Percentiles rank a stretch among this genome's conserved stretches.
Evolutionary conservation across 1,284 basidiomycete species (phyloP).

Genomic region (Rhodofomes roseus): DNA sequence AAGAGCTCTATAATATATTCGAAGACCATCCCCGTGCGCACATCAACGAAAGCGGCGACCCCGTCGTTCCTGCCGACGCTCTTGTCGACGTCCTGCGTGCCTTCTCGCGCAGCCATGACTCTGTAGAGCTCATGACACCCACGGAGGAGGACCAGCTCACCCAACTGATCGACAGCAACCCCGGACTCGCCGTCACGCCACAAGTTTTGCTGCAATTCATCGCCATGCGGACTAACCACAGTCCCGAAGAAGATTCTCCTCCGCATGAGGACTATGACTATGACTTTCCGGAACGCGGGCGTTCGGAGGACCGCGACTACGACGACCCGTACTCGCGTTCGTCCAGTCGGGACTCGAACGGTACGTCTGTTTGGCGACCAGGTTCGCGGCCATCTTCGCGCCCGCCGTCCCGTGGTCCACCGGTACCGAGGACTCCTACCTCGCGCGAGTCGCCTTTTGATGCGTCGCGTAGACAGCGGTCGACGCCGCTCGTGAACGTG

Average conservation of each 20-base stretch:
- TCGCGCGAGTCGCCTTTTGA: slow-evolving; percentile 58
- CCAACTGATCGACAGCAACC: slow-evolving; percentile 50
- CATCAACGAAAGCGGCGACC: slow-evolving; percentile 51
- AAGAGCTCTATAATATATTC: slow-evolving; percentile 63
- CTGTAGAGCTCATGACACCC: slow-evolving; percentile 52
- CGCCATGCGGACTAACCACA: slow-evolving; percentile 50
- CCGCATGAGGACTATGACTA: slow-evolving; percentile 14
- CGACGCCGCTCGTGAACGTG: slow-evolving; percentile 48
- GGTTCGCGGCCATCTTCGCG: slow-evolving; percentile 31
- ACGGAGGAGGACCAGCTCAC: slow-evolving; percentile 58
- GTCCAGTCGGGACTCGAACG: slow-evolving; percentile 51
- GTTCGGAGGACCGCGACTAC: slow-evolving; percentile 34
- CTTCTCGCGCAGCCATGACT: slow-evolving; percentile 54
- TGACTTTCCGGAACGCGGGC: slow-evolving; percentile 18
- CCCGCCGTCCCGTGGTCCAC: slow-evolving; percentile 22
- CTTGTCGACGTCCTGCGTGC: slow-evolving; percentile 62
- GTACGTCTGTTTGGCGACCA: slow-evolving; percentile 35
- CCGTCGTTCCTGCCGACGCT: slow-evolving; percentile 61
- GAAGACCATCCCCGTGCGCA: slow-evolving; percentile 54
- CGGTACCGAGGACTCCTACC: slow-evolving; percentile 41
- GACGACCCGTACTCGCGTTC: slow-evolving; percentile 43
- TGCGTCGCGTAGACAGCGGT: slow-evolving; percentile 56
- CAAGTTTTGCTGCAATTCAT: slow-evolving; percentile 62
- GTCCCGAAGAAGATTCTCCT: slow-evolving; percentile 31
- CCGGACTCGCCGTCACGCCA: slow-evolving; percentile 65